Percentiles rank a stretch among this genome's conserved stretches.
phyloP scores from a whole-genome alignment of 176 grass and related monocot genomes.

The Poa pratensis region DNA sequence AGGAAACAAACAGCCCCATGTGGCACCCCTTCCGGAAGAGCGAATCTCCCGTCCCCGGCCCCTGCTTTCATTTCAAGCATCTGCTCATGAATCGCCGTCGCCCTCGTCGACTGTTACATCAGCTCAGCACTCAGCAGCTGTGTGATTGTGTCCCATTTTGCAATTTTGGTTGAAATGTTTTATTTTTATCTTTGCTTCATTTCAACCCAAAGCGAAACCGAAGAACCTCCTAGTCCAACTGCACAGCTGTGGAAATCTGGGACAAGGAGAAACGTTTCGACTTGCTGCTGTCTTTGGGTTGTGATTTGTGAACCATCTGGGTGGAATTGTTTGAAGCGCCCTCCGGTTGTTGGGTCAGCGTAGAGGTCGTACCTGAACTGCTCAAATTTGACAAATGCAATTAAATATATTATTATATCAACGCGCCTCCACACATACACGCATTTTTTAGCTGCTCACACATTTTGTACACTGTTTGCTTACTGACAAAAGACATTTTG shows the following conservation, averaged over 20 bases:
- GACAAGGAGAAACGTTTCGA: background rate
- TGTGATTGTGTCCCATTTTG: too few relatives aligned
- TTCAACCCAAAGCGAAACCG: slow-evolving; percentile 45
- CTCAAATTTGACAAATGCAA: too few relatives aligned
- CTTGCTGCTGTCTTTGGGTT: slow-evolving; percentile 25
- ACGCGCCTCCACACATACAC: too few relatives aligned
- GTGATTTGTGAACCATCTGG: slow-evolving; percentile 40
- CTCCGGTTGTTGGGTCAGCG: background rate
- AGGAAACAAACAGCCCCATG: background rate
- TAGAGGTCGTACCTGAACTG: background rate
- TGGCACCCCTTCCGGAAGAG: background rate
- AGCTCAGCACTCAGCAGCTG: too few relatives aligned
- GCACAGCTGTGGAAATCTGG: background rate
- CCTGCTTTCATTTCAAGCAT: slow-evolving; percentile 29
- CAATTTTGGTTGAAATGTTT: too few relatives aligned
- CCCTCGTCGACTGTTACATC: background rate
- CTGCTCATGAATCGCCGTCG: slow-evolving; percentile 26
- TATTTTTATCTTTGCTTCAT: slow-evolving; percentile 2
- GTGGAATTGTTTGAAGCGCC: background rate
- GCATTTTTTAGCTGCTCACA: background rate
- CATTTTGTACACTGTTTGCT: background rate
- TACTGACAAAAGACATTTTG: slow-evolving; percentile 17
- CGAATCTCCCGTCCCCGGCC: background rate
- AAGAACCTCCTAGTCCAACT: slow-evolving; percentile 17
- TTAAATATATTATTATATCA: too few relatives aligned